Percentiles rank a stretch among this genome's conserved stretches.
phyloP scores from a whole-genome alignment of 1,139 yeast species.

The Pichia sp. region DNA sequence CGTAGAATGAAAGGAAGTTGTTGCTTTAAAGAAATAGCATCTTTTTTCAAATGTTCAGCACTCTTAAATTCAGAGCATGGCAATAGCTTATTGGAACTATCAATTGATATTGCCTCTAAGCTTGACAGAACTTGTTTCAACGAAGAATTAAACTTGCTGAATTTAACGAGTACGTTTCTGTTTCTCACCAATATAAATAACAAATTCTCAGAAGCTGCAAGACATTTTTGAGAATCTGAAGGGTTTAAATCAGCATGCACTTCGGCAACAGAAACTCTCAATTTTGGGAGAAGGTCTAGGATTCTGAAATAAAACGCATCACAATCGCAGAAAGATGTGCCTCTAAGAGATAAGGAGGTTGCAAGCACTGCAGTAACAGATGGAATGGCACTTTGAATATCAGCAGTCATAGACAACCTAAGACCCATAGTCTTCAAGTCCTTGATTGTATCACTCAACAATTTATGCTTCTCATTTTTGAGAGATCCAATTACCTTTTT shows the following conservation, averaged over 20 bases:
- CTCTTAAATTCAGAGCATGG: background rate
- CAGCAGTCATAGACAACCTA: conserved; percentile 59
- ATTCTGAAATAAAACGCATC: conserved; percentile 66
- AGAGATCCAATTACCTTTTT: conserved; percentile 70
- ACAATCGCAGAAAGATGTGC: conserved; percentile 38
- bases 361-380: conserved; percentile 62
- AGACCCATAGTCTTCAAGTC: conserved; percentile 75
- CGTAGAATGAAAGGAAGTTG: conserved; percentile 52
- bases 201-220: conserved; percentile 76
- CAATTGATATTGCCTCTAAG: conserved; percentile 14
- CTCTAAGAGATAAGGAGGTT: conserved; percentile 44
- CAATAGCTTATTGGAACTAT: conserved; percentile 1
- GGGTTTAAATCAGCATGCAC: conserved; percentile 73
- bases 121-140: conserved; percentile 3
- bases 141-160: conserved; percentile 5
- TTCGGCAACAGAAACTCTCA: conserved; percentile 59
- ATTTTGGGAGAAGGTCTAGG: conserved; percentile 74
- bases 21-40: conserved; percentile 8
- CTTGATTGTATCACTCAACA: conserved; percentile 70
- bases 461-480: conserved; percentile 72
- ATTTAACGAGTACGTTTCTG: conserved; percentile 42
- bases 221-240: conserved; percentile 68
- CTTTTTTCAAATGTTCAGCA: background rate
- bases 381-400: conserved; percentile 56
- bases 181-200: conserved; percentile 49